Evolutionary conservation across 495 filamentous ascomycete genomes (phyloP).

Genomic region (Penicillium longicatenatum): DNA sequence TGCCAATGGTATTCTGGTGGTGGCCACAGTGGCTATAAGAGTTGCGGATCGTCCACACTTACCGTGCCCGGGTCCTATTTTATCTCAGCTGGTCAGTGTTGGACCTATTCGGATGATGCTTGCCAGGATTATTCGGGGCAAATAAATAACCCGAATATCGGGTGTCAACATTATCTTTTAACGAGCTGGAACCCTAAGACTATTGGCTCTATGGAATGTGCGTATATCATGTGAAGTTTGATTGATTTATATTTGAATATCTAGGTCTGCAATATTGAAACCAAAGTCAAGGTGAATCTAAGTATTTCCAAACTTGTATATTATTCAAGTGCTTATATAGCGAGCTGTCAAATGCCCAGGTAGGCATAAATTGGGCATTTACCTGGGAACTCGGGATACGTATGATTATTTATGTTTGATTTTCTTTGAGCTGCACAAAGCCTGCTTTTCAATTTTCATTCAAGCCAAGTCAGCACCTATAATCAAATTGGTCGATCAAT

Average conservation of each 20-base stretch:
- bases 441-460: background rate
- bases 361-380: too few species aligned
- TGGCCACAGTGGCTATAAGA: background rate
- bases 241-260: too few species aligned
- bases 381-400: too few species aligned
- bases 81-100: background rate
- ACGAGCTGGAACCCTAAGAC: background rate
- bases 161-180: background rate
- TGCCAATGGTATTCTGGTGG: constrained; percentile 16
- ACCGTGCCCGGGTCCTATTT: background rate
- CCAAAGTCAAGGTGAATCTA: too few species aligned
- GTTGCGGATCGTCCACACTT: background rate
- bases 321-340: background rate
- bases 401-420: too few species aligned
- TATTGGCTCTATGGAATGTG: constrained; percentile 1
- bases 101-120: background rate
- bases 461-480: too few species aligned
- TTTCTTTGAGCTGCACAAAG: background rate
- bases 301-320: too few species aligned
- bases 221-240: too few species aligned
- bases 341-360: too few species aligned
- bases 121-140: background rate
- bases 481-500: constrained; percentile 27
- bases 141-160: background rate
- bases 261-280: too few species aligned